Percentiles rank a stretch among this genome's conserved stretches.
These are phyloP conservation scores for Aspergillus intermedius DNA, from an alignment of 2,329 filamentous ascomycete species.

Conservation along the genomic window DNA sequence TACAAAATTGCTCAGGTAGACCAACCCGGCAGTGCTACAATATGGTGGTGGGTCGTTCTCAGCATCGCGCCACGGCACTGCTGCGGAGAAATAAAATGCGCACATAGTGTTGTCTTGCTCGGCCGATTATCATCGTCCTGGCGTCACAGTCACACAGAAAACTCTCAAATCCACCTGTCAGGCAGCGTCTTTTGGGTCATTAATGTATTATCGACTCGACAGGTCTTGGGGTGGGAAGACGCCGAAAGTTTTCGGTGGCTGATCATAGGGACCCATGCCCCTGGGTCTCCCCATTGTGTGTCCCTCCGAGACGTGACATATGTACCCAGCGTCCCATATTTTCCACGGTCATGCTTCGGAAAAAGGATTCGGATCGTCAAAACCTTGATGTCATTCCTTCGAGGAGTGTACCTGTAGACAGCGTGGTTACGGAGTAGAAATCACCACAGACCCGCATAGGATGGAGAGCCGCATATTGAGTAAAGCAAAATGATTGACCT, in stretches of 20 bases:
- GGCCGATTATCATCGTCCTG: neutral
- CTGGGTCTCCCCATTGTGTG: slow-evolving; percentile 1
- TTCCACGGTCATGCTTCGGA: neutral
- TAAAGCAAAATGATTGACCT: neutral
- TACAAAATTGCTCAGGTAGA: too few species aligned
- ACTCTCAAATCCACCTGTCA: neutral
- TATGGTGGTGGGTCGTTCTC: neutral
- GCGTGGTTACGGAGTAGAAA: neutral
- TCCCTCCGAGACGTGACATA: neutral
- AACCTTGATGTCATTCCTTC: neutral
- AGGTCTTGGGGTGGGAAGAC: neutral
- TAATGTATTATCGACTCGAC: neutral
- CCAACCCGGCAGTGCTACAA: neutral
- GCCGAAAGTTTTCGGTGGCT: neutral
- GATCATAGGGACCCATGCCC: slow-evolving; percentile 6
- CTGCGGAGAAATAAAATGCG: neutral
- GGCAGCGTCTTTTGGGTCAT: neutral
- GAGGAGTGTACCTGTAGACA: neutral
- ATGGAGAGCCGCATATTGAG: neutral
- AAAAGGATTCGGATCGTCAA: neutral
- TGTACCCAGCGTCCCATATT: neutral
- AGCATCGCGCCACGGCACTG: neutral
- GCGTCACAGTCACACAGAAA: neutral
- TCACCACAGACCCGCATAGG: neutral
- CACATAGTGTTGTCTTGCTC: neutral